Percentiles rank a stretch among this genome's conserved stretches.
phyloP scores from a whole-genome alignment of 208 protist genomes.

The Trypanosoma mega region DNA sequence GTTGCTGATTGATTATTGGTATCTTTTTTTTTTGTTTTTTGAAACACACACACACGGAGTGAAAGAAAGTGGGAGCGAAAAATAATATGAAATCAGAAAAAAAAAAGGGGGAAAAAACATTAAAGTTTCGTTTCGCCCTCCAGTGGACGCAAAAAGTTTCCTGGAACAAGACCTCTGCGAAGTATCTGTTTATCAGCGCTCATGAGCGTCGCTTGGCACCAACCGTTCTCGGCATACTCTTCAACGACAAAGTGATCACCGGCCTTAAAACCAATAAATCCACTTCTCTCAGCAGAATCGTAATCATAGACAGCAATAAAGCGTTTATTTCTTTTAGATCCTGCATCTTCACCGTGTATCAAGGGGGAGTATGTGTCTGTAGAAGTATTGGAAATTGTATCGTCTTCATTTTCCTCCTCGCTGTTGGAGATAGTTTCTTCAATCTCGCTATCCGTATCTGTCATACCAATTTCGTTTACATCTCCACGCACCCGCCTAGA shows the following conservation, averaged over 20 bases:
- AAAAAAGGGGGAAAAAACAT: not conserved
- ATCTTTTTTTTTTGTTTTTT: not conserved
- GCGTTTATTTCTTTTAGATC: slow-evolving; percentile 11
- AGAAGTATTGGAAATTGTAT: slow-evolving; percentile 12
- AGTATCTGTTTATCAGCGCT: slow-evolving; percentile 23
- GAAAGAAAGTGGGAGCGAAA: slow-evolving; percentile 1
- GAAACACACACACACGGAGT: too few species aligned
- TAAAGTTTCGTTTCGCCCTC: slow-evolving; percentile 40
- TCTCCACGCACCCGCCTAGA: slow-evolving; percentile 14
- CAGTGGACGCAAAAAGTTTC: slow-evolving; percentile 72
- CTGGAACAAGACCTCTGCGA: slow-evolving; percentile 50
- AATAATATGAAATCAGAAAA: not conserved
- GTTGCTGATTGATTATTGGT: not conserved
- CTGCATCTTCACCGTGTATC: not conserved
- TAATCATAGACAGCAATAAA: slow-evolving; percentile 80
- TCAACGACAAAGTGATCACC: slow-evolving; percentile 83
- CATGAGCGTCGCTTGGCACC: slow-evolving; percentile 60
- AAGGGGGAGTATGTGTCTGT: not conserved
- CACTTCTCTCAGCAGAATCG: slow-evolving; percentile 32
- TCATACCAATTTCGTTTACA: not conserved
- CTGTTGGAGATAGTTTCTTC: slow-evolving; percentile 69
- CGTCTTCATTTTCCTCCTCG: slow-evolving; percentile 28
- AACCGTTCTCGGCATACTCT: slow-evolving; percentile 61
- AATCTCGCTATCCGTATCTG: slow-evolving; percentile 19
- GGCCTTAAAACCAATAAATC: slow-evolving; percentile 67